Base-by-base conservation (phyloP, 106 monocot genomes). In the Acanthochlamys bracteata region DNA sequence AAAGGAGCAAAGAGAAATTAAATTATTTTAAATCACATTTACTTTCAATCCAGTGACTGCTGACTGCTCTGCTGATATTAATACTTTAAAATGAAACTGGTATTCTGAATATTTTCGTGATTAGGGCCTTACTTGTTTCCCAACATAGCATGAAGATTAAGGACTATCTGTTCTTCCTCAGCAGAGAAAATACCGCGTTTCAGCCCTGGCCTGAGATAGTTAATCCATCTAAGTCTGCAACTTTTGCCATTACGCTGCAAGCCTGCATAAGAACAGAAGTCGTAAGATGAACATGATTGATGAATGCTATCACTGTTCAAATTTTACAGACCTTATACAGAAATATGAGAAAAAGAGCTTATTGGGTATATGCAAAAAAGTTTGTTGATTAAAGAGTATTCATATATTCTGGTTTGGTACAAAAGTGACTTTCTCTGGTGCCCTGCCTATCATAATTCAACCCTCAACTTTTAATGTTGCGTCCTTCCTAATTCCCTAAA, bases 241-340 rank as follows among this genome's bases (percentile, higher is more conserved):
- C 86, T 86, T 75, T 86, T 86, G 27, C 82, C 86, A 69, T 76
- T 79, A 20, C 86, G 58, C 55, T 79, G 75, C 70, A 86, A 68
- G 0, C 82, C 86, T 86, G 54, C 11, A 0, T 40, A 59, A 41
- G 21, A 1, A 13, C 4, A 59, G 13, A 51, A 51, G 51, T 33
- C 6, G 33, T 33, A 6, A 33, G 33, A 33, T 33, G 33, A 3
- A 33, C 1, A 33, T 33, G 33, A 33, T 1, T 33, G 33, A 3
- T 33, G 6, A 6, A 33, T 33, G 33, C 33, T 33, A 33, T 6
- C 33, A 33, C 6, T 1, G 1, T 33, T 33, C 33, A 33, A 33
- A 6, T 6, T 33, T 33, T 33, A 1, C 33, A 33, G 33, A 33
- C 33, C 33, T 33, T 33, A 33, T 17, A 4, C 49, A 49, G 49